Base-by-base conservation (phyloP, 306 rosid species). In the Prunus dulcis region DNA sequence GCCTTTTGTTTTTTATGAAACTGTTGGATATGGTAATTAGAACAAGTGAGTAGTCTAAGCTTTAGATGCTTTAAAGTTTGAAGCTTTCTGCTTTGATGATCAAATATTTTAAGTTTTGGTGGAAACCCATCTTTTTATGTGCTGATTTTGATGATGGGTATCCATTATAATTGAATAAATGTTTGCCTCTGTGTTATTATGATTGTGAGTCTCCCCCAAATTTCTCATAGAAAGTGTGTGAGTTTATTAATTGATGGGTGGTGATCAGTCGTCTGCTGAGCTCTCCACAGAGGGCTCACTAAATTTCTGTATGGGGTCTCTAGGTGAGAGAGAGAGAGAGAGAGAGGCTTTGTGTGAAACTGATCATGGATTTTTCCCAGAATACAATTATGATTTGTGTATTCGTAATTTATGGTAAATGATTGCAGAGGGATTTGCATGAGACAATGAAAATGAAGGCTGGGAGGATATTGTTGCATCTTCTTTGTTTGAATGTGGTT, bases 401-500 rank as follows among this genome's bases (percentile, higher is more conserved):
- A n/a, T 20, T 28, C 5, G 13, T 65, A 55, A 55, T 32, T 61
- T 61, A n/a, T 38, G 25, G 76, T 69, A 78, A 51, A 27, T 51
- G 30, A 17, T 47, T 46, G 64, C 67, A 82, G 85, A 79, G 82
- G 78, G 56, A 76, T 81, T 60, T 69, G 61, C 69, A 41, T 75
- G 60, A 65, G 82, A 47, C 57, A n/a, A 20, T 22, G 82, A 84
- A 72, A 8, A 91, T 91, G 98, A 87, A 85, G 53, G 74, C 79
- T 19, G 84, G 56, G 78, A 76, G 82, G 76, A 51, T 84, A 53
- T 55, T 77, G 23, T 57, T 84, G 67, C 84, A 87, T 17, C 69
- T 93, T 74, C 79, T 90, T 72, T 86, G 86, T 84, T 77, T 89
- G 72, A 60, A 66, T 41, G 80, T 78, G 46, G 73, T 86, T 22